Evolutionary conservation across 1,284 basidiomycete genomes (phyloP).

Genomic region (Tilletia caries): DNA sequence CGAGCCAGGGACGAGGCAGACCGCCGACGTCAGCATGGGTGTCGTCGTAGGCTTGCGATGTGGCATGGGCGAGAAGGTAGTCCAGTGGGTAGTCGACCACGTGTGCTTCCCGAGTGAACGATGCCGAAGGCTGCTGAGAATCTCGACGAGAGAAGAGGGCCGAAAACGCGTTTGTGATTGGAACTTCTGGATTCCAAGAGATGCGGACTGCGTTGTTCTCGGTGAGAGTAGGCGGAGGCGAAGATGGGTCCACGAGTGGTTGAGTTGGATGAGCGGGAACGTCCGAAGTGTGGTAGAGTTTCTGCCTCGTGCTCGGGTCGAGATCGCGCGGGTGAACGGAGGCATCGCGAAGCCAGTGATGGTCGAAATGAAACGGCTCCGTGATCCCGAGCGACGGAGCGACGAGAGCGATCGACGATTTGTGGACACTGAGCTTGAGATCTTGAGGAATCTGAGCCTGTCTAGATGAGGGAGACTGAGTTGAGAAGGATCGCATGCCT

Average conservation of each 20-base stretch:
- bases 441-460: conserved; percentile 20
- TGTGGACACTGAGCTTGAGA: conserved; percentile 22
- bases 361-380: conserved; percentile 37
- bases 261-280: conserved; percentile 50
- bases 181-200: not conserved
- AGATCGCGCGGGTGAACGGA: conserved; percentile 58
- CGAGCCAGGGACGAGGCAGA: conserved; percentile 37
- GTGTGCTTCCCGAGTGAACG: conserved; percentile 26
- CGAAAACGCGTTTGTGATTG: conserved; percentile 37
- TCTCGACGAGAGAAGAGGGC: conserved; percentile 22
- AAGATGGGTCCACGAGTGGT: not conserved
- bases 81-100: conserved; percentile 55
- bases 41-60: conserved; percentile 51
- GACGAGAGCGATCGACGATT: conserved; percentile 47
- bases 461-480: not conserved
- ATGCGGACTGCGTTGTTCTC: not conserved
- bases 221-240: not conserved
- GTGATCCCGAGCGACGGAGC: conserved; percentile 31
- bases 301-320: conserved; percentile 68
- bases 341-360: conserved; percentile 60
- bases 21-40: conserved; percentile 45
- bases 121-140: conserved; percentile 15
- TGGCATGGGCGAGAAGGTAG: conserved; percentile 56
- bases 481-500: conserved; percentile 28
- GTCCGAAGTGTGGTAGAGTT: conserved; percentile 66